Evolutionary conservation across 2,329 filamentous ascomycete genomes (phyloP), one percentile per base, ranked within the genome.

Genomic region (Sporothrix protearum): DNA sequence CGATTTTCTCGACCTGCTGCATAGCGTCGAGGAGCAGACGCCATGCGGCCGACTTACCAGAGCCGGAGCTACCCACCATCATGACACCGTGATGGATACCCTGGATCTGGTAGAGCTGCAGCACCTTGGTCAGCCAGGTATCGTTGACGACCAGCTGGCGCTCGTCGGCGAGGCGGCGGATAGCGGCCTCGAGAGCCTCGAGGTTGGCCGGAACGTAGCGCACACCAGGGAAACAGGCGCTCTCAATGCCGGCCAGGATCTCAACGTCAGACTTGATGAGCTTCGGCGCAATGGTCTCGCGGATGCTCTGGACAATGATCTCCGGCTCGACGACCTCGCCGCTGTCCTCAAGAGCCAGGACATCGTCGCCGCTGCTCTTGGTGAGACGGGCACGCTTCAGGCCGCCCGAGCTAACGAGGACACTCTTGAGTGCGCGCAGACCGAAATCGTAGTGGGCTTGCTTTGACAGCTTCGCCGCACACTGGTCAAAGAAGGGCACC

Each of bases 361-460:
- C 45, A 12, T 10, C 51, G 22, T 28, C 82, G 61, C 82, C 83
- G 5, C 87, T 82, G 5, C 87, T 82, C 57, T 81, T 82, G 5
- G 87, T 86, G 66, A 97, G 84, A 66, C 94, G 89, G 66, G 92
- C 89, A 80, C 96, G 92, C 84, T 99, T 99, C 72, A 99, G 85
- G 10, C 94, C 94, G 42, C 96, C 96, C 53, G 96, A 99, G 82
- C 96, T 99, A 74, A 99, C 94, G 51, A 99, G 88, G 2, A 99
- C 96, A 83, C 96, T 99, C 85, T 99, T 99, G 78, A 99, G 82
- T 14, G 96, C 96, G 88, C 96, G 94, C 64, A 99, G 87, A 77
- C 96, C 96, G 78, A 99, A 99, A 81, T 99, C 96, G 81, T 99
- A 99, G 80, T 99, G 96, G 1, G 96, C 94, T 81, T 99, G 96